These are phyloP conservation scores for Adansonia rubrostipa DNA, from an alignment of 441 rosid genomes.

Conservation along the genomic window DNA sequence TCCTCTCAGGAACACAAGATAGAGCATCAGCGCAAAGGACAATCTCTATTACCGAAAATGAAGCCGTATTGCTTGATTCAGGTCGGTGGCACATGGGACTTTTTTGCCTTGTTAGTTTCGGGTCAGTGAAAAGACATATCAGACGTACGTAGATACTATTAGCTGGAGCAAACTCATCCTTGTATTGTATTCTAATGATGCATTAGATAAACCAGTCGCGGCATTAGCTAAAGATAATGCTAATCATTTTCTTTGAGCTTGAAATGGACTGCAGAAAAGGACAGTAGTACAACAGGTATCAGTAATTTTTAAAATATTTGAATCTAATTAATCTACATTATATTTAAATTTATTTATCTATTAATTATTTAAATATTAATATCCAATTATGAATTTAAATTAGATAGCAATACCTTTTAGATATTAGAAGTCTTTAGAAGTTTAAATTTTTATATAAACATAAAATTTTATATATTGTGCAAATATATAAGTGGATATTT, in stretches of 20 bases:
- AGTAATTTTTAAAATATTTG: too few relatives aligned
- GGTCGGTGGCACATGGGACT: slow-evolving; percentile 32
- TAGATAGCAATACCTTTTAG: too few relatives aligned
- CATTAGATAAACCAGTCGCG: background rate
- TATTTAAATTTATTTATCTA: too few relatives aligned
- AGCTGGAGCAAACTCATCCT: slow-evolving; percentile 17
- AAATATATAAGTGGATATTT: too few relatives aligned
- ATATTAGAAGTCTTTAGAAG: too few relatives aligned
- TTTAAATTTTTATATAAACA: too few relatives aligned
- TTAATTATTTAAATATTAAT: too few relatives aligned
- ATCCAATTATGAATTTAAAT: too few relatives aligned
- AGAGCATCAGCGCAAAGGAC: slow-evolving; percentile 41
- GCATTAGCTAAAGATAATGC: background rate
- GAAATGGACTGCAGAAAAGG: background rate
- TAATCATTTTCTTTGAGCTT: background rate
- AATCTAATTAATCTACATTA: too few relatives aligned
- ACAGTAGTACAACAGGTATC: too few relatives aligned
- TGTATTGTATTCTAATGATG: background rate
- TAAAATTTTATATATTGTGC: too few relatives aligned
- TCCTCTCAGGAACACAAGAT: slow-evolving; percentile 51
- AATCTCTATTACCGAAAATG: background rate
- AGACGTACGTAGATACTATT: slow-evolving; percentile 11
- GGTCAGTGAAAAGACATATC: background rate
- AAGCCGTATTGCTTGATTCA: slow-evolving; percentile 34
- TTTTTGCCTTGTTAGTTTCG: slow-evolving; percentile 19